Conservation (phyloP, 345 rosid genomes). For the Angophora floribunda region DNA sequence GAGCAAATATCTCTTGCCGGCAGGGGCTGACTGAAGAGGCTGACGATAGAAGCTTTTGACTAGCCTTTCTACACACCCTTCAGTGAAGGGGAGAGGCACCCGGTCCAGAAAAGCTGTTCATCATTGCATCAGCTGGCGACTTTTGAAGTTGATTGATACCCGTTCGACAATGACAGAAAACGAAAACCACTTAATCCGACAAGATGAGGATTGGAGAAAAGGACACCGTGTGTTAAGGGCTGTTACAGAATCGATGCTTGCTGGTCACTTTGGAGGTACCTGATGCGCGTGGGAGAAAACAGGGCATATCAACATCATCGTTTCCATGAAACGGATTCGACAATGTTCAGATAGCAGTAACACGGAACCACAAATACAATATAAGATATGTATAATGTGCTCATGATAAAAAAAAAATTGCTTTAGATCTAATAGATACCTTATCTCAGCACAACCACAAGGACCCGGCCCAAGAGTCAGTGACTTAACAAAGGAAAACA, state of each 20-base stretch:
- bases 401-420: not conserved
- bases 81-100: slow-evolving; percentile 11
- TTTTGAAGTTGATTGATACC: not conserved
- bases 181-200: not conserved
- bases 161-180: not conserved
- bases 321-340: not conserved
- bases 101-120: slow-evolving; percentile 19
- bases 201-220: not conserved
- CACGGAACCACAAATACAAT: not conserved
- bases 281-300: slow-evolving; percentile 1
- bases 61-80: slow-evolving; percentile 22
- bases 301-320: not conserved
- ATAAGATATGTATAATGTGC: not conserved
- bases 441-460: not conserved
- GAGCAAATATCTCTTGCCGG: too few relatives aligned
- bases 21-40: slow-evolving; percentile 29
- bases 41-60: slow-evolving; percentile 24
- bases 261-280: slow-evolving; percentile 2
- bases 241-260: not conserved
- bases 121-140: slow-evolving; percentile 6
- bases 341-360: not conserved
- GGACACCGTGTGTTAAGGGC: not conserved
- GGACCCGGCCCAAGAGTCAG: not conserved
- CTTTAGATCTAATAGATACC: not conserved
- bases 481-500: not conserved